These are phyloP conservation scores for Chaetomium cochliodes DNA, from an alignment of 495 filamentous ascomycete genomes.

Conservation along the genomic window DNA sequence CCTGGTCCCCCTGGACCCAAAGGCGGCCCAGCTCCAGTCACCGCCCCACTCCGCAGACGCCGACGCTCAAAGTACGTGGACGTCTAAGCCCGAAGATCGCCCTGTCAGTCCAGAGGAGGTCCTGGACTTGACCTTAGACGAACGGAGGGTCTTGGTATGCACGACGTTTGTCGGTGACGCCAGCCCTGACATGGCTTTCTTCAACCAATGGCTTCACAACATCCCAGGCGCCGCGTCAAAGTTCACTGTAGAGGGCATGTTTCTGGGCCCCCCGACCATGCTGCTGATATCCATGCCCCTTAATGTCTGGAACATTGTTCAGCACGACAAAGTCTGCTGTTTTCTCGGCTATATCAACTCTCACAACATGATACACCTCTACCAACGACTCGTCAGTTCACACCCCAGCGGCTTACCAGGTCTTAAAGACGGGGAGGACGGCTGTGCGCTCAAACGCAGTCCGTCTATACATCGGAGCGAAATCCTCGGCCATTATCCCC, in stretches of 20 bases:
- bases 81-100: conserved; percentile 37
- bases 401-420: conserved; percentile 39
- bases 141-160: conserved; percentile 53
- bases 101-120: conserved; percentile 43
- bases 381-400: conserved; percentile 51
- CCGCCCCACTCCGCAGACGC: conserved; percentile 42
- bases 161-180: conserved; percentile 58
- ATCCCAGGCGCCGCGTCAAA: conserved; percentile 49
- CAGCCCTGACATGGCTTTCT: conserved; percentile 56
- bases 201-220: conserved; percentile 57
- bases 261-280: conserved; percentile 57
- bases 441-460: conserved; percentile 37
- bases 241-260: conserved; percentile 58
- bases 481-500: conserved; percentile 20
- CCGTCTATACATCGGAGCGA: conserved; percentile 30
- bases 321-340: conserved; percentile 57
- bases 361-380: conserved; percentile 57
- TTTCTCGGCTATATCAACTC: conserved; percentile 57
- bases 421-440: conserved; percentile 51
- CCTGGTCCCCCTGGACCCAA: conserved; percentile 44
- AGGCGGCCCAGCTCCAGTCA: conserved; percentile 41
- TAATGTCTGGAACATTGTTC: conserved; percentile 54
- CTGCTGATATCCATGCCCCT: conserved; percentile 57
- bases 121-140: conserved; percentile 52
- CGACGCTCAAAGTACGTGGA: conserved; percentile 35